A percentile compares a stretch with the other conserved stretches of the same genome.
phyloP scores from a whole-genome alignment of 2,329 filamentous ascomycete species.

The Emergomyces orientalis region DNA sequence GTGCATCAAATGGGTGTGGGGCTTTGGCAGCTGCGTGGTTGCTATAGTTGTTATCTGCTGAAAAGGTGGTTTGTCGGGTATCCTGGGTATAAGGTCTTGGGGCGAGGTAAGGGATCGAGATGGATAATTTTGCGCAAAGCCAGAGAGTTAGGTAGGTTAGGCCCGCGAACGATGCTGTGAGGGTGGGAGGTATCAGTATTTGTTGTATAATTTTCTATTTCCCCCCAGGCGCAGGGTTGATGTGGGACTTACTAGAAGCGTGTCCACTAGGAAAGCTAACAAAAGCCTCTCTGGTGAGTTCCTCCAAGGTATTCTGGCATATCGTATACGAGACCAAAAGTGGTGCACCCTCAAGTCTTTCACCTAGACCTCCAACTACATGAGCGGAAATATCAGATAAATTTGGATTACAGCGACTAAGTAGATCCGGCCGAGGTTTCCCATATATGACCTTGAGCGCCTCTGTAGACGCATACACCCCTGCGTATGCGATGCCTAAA shows the following conservation, averaged over 20 bases:
- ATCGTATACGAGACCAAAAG: slow-evolving; percentile 67
- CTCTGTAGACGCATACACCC: slow-evolving; percentile 71
- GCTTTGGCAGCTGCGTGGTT: not conserved
- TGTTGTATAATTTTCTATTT: not conserved
- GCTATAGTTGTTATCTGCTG: not conserved
- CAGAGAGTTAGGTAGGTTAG: slow-evolving; percentile 80
- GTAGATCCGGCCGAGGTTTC: slow-evolving; percentile 54
- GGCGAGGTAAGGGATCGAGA: slow-evolving; percentile 37
- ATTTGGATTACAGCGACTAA: slow-evolving; percentile 68
- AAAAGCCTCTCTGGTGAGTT: slow-evolving; percentile 65
- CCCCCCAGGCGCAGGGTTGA: not conserved
- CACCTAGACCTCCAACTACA: slow-evolving; percentile 53
- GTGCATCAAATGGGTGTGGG: not conserved
- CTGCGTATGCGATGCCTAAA: slow-evolving; percentile 60
- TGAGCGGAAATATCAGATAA: slow-evolving; percentile 51
- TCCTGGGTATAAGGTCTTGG: slow-evolving; percentile 22
- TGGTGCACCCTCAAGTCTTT: slow-evolving; percentile 46
- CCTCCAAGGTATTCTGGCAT: slow-evolving; percentile 55
- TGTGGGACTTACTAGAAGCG: slow-evolving; percentile 48
- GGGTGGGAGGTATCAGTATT: slow-evolving; percentile 9
- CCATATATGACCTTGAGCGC: slow-evolving; percentile 70
- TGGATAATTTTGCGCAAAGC: slow-evolving; percentile 54
- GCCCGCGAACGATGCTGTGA: slow-evolving; percentile 59
- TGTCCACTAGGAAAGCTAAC: slow-evolving; percentile 74
- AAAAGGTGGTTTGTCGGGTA: slow-evolving; percentile 12